Percentiles rank a stretch among this genome's conserved stretches.
phyloP scores from a whole-genome alignment of 352 stramenopile genomes.

The Globisporangium takayamanum region DNA sequence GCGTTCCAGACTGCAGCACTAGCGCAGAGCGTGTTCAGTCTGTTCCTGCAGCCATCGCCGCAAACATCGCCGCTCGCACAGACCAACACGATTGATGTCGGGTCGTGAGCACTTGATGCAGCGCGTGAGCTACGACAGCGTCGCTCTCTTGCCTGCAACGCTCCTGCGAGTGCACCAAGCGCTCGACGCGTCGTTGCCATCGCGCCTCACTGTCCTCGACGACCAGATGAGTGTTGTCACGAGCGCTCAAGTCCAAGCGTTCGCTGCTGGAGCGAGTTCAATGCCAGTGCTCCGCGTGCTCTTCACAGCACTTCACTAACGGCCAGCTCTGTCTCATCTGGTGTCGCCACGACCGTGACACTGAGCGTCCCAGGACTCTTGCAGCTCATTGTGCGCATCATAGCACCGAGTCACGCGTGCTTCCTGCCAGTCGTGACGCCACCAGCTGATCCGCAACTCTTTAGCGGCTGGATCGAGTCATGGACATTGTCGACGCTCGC shows the following conservation, averaged over 20 bases:
- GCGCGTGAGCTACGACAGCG: conserved; percentile 13
- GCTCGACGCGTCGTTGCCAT: conserved; percentile 20
- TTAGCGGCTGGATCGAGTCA: conserved; percentile 45
- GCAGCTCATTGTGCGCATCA: conserved; percentile 20
- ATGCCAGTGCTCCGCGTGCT: conserved; percentile 26
- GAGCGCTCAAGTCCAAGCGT: conserved; percentile 17
- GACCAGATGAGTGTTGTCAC: conserved; percentile 18
- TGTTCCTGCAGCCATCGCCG: conserved; percentile 18
- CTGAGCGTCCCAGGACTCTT: conserved; percentile 25
- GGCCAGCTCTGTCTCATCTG: conserved; percentile 2
- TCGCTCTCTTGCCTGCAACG: conserved; percentile 15
- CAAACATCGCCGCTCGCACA: conserved; percentile 1
- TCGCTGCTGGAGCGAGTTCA: conserved; percentile 17
- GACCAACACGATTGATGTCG: conserved; percentile 3
- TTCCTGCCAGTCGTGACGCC: conserved; percentile 10
- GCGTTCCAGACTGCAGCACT: conserved; percentile 14
- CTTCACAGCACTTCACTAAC: conserved; percentile 16
- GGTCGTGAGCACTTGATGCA: conserved; percentile 14
- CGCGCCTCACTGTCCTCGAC: conserved; percentile 16
- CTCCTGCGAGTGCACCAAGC: conserved; percentile 24
- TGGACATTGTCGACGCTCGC: conserved; percentile 34
- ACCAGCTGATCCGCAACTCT: conserved; percentile 19
- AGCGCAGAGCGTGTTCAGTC: conserved; percentile 23
- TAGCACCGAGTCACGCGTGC: conserved; percentile 32
- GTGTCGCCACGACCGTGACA: conserved; percentile 6